Base-by-base conservation (phyloP, 441 rosid genomes). In the Pelargonium fulgidum region DNA sequence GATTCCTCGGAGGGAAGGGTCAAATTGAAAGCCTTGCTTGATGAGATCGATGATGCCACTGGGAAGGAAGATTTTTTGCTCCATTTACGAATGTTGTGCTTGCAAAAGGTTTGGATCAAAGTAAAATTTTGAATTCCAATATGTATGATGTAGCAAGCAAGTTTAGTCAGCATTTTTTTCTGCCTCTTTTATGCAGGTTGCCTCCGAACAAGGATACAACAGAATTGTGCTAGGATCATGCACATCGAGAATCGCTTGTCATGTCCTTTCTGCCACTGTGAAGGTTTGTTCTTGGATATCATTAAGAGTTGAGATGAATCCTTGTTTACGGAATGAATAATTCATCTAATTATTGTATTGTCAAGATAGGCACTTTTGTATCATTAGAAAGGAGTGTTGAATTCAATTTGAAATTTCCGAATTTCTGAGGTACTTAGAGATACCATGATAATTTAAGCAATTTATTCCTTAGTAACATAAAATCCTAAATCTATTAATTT, bases 41-140 rank as follows among this genome's bases (percentile, higher is more conserved):
- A 81, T 26, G 78, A 80, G 56, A 84, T 90, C 14, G 62, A 52
- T 66, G 98, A 92, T 66, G 66, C 78, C 14, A 87, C 92, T 33
- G 97, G 97, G 44, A 91, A 82, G 78, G 97, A 92, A 78, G 97
- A 94, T 77, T 87, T 94, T 75, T 69, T 92, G 16, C 73, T 75
- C 66, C 85, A 86, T 80, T 67, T 91, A 41, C 80, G 85, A 58
- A 85, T 87, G 90, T 56, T 86, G 78, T 62, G 81, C 68, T 77
- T 94, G 79, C 99, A 94, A 71, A 94, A 86, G 96, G 97, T 91
- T 75, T 48, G 74, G 24, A 47, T 14, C 65, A 11, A 33, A 33
- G 39, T 33, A 33, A 33, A 33, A 4, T 33, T 4, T 33, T 33
- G 39, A 5, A 33, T 33, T 33, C 7, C 7, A 33, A 33, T 7